Conservation (phyloP, 345 rosid genomes). For the Microthlaspi erraticum region DNA sequence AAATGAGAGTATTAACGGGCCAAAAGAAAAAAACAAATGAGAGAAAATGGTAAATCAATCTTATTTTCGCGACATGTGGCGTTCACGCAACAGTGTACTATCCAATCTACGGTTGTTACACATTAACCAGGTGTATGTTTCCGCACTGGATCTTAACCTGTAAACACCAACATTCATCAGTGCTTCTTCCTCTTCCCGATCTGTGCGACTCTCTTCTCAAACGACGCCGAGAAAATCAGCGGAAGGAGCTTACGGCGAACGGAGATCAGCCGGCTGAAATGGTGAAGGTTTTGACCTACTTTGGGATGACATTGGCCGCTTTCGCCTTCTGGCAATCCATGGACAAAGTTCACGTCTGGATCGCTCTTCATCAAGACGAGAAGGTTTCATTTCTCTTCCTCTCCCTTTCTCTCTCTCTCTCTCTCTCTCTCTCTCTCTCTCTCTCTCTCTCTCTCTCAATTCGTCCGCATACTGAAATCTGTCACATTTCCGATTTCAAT, state of each 20-base stretch:
- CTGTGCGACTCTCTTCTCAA: slow-evolving; percentile 24
- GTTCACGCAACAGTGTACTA: background rate
- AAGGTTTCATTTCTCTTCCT: slow-evolving; percentile 45
- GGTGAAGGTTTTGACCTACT: slow-evolving; percentile 73
- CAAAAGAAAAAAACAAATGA: too few relatives aligned
- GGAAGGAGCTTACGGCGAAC: slow-evolving; percentile 18
- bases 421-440: background rate
- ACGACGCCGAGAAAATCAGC: slow-evolving; percentile 15
- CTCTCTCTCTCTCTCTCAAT: background rate
- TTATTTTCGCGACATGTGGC: slow-evolving; percentile 5
- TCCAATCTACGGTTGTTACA: slow-evolving; percentile 2
- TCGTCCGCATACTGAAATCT: background rate
- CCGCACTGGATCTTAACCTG: slow-evolving; percentile 17
- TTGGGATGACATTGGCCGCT: slow-evolving; percentile 80
- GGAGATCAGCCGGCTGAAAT: slow-evolving; percentile 39
- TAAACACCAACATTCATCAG: slow-evolving; percentile 1
- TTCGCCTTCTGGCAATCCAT: slow-evolving; percentile 86
- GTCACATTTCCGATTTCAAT: background rate
- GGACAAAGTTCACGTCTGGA: slow-evolving; percentile 95
- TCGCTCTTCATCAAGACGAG: slow-evolving; percentile 80
- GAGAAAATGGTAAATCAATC: background rate
- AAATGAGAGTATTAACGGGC: too few relatives aligned
- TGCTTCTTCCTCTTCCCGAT: slow-evolving; percentile 25
- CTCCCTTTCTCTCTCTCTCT: background rate
- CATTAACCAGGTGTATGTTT: background rate